Percentiles rank a stretch among this genome's conserved stretches.
Conservation (phyloP, 805 yeast genomes). For the Saturnispora kantuleensis region DNA sequence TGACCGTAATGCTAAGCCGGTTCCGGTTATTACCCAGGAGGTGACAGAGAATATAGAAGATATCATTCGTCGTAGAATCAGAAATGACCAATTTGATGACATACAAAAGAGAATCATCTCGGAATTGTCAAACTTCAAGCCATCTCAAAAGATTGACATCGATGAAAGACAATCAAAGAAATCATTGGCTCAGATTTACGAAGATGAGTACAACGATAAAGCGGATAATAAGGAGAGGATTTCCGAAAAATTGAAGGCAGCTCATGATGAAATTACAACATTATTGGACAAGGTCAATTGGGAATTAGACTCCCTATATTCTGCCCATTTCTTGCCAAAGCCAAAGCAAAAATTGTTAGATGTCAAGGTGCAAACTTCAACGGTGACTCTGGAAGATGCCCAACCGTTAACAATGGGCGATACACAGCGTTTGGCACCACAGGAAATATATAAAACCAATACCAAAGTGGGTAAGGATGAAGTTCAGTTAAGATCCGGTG, state of each 20-base stretch:
- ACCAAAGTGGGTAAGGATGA: constrained; percentile 40
- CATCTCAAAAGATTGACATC: constrained; percentile 49
- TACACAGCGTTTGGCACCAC: constrained; percentile 82
- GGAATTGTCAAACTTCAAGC: constrained; percentile 52
- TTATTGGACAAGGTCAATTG: constrained; percentile 54
- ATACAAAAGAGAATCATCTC: constrained; percentile 62
- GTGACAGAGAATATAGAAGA: constrained; percentile 83
- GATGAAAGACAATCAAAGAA: constrained; percentile 77
- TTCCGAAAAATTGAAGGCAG: constrained; percentile 54
- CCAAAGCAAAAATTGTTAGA: constrained; percentile 74
- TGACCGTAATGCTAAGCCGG: constrained; percentile 91
- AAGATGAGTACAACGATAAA: constrained; percentile 55
- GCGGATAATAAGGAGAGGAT: constrained; percentile 29
- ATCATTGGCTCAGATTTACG: constrained; percentile 86
- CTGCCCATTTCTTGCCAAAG: constrained; percentile 92
- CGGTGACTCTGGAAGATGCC: constrained; percentile 90
- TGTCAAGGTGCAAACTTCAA: constrained; percentile 71
- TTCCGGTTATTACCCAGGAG: constrained; percentile 87
- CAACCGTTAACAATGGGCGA: constrained; percentile 79
- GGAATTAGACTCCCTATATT: constrained; percentile 77
- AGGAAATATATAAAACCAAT: constrained; percentile 65
- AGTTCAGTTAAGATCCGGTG: constrained; percentile 65
- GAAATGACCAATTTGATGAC: constrained; percentile 72
- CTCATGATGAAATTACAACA: constrained; percentile 69
- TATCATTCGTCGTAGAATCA: constrained; percentile 73